phyloP scores from a whole-genome alignment of 768 basidiomycete genomes.

The Tulasnella sp. region DNA sequence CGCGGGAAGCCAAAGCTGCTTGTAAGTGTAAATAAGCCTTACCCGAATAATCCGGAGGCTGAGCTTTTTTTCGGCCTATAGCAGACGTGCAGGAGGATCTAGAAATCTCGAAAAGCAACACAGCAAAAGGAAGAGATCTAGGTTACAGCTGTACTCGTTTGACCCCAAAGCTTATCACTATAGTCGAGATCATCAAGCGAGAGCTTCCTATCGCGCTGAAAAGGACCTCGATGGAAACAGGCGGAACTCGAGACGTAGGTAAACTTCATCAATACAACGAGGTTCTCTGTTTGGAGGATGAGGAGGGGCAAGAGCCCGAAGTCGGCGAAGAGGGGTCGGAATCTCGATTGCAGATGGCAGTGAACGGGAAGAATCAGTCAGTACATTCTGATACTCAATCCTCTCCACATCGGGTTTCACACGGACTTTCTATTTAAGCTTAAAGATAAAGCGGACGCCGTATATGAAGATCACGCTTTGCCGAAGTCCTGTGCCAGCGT shows the following conservation, averaged over 20 bases:
- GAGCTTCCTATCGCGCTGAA: slow-evolving; percentile 19
- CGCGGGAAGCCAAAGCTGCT: neutral
- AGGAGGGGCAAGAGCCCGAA: neutral
- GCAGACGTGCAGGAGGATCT: too few relatives aligned
- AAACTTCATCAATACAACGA: slow-evolving; percentile 19
- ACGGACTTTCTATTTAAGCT: slow-evolving; percentile 6
- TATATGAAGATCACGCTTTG: slow-evolving; percentile 19
- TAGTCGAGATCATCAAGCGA: slow-evolving; percentile 29
- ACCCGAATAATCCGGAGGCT: neutral
- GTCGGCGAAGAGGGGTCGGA: neutral
- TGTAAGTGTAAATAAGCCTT: neutral
- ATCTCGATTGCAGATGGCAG: too few relatives aligned
- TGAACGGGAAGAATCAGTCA: slow-evolving; percentile 18
- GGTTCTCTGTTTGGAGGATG: slow-evolving; percentile 13
- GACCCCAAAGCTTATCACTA: slow-evolving; percentile 25
- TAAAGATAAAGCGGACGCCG: slow-evolving; percentile 16
- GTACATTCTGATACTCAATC: neutral
- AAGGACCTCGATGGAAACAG: neutral
- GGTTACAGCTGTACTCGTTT: slow-evolving; percentile 18
- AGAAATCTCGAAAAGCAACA: slow-evolving; percentile 15
- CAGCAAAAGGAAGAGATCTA: too few relatives aligned
- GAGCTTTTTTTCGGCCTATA: neutral
- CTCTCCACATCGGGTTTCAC: too few relatives aligned
- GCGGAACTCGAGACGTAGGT: neutral
- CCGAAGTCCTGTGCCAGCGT: neutral